Base-by-base conservation (phyloP, 2,329 filamentous ascomycete genomes). In the Hypoxylon sp. region DNA sequence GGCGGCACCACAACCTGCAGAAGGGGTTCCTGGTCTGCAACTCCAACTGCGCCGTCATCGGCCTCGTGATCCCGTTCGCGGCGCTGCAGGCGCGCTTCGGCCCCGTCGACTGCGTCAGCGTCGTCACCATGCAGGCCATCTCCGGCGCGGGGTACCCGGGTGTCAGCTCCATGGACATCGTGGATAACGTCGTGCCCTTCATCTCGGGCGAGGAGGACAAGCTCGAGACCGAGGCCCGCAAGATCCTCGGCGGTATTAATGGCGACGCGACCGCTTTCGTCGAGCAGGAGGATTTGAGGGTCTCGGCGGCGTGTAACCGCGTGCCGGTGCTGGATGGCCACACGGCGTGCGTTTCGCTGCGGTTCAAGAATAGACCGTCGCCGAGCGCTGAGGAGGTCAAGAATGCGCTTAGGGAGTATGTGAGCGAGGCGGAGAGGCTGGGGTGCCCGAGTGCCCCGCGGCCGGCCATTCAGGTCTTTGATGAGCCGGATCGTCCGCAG, bases 11-110 rank as follows among this genome's bases (percentile, higher is more conserved):
- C 79, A 83, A 84, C 28, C 85, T 97, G 48, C 84, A 91, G 69
- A 94, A 92, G 81, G 96, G 96, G 23, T 97, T 98, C 83, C 83
- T 98, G 38, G 93, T 98, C 67, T 98, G 95, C 87, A 98, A 98
- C 84, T 97, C 93, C 72, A 98, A 98, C 84, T 99, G 96, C 82
- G 95, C 95, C 62, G 95, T 98, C 76, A 97, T 98, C 75, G 95
- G 95, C 51, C 89, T 98, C 64, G 95, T 98, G 67, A 97, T 97
- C 70, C 96, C 96, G 23, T 95, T 98, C 77, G 94, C 94, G 10
- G 95, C 95, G 14, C 88, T 98, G 36, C 92, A 97, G 80, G 88
- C 90, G 57, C 90, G 88, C 74, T 97, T 98, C 76, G 96, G 95
- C 48, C 90, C 91, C 75, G 92, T 97, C 73, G 91, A 93, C 68